phyloP scores from a whole-genome alignment of 164 flowering plant genomes.

The Chimonanthus praecox region DNA sequence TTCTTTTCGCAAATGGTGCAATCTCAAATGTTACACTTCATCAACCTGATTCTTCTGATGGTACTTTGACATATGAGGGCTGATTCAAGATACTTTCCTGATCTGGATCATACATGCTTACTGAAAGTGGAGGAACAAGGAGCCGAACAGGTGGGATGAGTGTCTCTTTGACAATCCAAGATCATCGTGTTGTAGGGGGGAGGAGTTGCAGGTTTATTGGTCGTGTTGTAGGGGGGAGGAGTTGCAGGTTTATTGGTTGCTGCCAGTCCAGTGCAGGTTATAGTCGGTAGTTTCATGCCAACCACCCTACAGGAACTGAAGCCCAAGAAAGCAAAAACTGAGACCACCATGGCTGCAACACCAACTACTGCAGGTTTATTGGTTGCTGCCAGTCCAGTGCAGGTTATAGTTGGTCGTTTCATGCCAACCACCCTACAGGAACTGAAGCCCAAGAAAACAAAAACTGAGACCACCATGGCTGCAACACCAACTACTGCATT shows the following conservation, averaged over 20 bases:
- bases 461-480: slow-evolving; percentile 32
- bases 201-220: slow-evolving; percentile 89
- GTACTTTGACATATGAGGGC: slow-evolving; percentile 98
- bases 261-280: slow-evolving; percentile 21
- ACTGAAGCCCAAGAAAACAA: slow-evolving; percentile 72
- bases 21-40: slow-evolving; percentile 96
- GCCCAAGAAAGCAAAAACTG: slow-evolving; percentile 65
- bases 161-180: slow-evolving; percentile 47
- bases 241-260: slow-evolving; percentile 94
- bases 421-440: slow-evolving; percentile 73
- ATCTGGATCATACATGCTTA: slow-evolving; percentile 91
- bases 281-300: slow-evolving; percentile 86
- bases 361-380: slow-evolving; percentile 64
- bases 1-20: slow-evolving; percentile 94
- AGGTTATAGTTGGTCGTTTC: slow-evolving; percentile 77
- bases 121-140: slow-evolving; percentile 79
- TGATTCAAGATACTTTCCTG: slow-evolving; percentile 69
- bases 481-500: slow-evolving; percentile 41
- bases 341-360: slow-evolving; percentile 22
- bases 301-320: slow-evolving; percentile 77
- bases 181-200: slow-evolving; percentile 98
- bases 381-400: slow-evolving; percentile 43
- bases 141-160: slow-evolving; percentile 31
- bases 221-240: slow-evolving; percentile 95
- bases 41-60: slow-evolving; percentile 96